These are phyloP conservation scores for Bonia amplexicaulis DNA, from an alignment of 176 grass and related monocot species.

Conservation along the genomic window DNA sequence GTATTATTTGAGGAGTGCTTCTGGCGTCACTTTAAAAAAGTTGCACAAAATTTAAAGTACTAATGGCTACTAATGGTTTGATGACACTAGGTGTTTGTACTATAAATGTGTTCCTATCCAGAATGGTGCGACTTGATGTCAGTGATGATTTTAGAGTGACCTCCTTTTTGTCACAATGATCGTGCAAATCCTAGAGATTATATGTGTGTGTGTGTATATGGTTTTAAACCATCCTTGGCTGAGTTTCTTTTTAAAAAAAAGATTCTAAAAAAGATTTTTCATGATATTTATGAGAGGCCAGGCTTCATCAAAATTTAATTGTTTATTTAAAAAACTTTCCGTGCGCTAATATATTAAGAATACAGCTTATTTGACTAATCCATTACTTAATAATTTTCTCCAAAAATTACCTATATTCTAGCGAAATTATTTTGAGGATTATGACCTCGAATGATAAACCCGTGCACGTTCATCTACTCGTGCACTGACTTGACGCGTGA, in stretches of 20 bases:
- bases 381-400: too few species aligned
- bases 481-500: slow-evolving; percentile 12
- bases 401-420: not conserved
- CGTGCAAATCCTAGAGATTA: not conserved
- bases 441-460: not conserved
- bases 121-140: slow-evolving; percentile 22
- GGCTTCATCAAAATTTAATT: not conserved
- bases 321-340: not conserved
- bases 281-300: not conserved
- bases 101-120: slow-evolving; percentile 7
- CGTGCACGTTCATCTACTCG: slow-evolving; percentile 23
- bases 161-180: not conserved
- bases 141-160: slow-evolving; percentile 23
- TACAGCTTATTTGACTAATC: too few species aligned
- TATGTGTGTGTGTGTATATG: too few species aligned
- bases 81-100: not conserved
- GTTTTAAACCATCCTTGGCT: not conserved
- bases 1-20: not conserved
- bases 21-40: not conserved
- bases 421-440: not conserved
- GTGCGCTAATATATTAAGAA: too few species aligned
- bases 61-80: slow-evolving; percentile 21
- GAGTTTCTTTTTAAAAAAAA: not conserved
- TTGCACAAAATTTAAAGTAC: not conserved
- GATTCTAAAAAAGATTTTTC: not conserved